These are phyloP conservation scores for Solanum aculeatissimum DNA, from an alignment of 305 asterid species.

Conservation along the genomic window DNA sequence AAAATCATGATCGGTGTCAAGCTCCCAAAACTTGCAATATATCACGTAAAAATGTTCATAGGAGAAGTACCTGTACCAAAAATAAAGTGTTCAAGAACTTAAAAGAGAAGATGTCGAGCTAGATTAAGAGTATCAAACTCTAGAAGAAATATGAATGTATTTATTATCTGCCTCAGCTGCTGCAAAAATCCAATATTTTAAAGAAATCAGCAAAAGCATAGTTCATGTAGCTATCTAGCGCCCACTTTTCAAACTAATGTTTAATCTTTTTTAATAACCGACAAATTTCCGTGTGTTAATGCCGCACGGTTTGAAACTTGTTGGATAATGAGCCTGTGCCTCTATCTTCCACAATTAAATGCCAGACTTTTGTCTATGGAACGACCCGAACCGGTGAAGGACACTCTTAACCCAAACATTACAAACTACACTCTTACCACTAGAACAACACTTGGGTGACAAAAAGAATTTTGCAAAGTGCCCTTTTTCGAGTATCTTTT, in stretches of 20 bases:
- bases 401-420: not conserved
- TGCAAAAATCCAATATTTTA: not conserved
- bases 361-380: not conserved
- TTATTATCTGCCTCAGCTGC: not conserved
- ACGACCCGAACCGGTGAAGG: not conserved
- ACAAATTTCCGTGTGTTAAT: not conserved
- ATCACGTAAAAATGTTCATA: slow-evolving; percentile 97
- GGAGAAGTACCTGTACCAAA: slow-evolving; percentile 80
- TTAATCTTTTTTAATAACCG: not conserved
- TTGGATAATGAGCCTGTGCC: not conserved
- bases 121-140: not conserved
- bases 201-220: not conserved
- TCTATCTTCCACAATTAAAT: not conserved
- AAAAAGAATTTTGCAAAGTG: not conserved
- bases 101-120: not conserved
- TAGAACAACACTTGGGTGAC: not conserved
- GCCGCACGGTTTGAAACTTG: not conserved
- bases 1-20: slow-evolving; percentile 95
- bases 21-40: slow-evolving; percentile 99
- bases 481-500: not conserved
- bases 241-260: not conserved
- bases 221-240: not conserved
- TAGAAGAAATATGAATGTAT: not conserved
- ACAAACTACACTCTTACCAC: not conserved
- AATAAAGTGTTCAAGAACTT: not conserved